Conservation (phyloP, 2,329 filamentous ascomycete genomes). For the Parasarocladium wereldwijsianum region DNA sequence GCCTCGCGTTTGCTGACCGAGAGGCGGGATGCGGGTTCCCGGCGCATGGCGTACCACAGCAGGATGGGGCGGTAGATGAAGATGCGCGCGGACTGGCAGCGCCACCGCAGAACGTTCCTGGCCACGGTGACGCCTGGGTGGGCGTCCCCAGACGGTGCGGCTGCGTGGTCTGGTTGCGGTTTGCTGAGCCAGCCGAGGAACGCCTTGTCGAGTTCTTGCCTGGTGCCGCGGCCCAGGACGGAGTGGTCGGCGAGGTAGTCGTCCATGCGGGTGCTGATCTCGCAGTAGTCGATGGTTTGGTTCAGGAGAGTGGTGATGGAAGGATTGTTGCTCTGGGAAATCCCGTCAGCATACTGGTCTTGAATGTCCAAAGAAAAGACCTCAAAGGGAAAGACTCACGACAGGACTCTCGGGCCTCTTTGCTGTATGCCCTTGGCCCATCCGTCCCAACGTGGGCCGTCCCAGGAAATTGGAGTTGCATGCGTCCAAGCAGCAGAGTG, state of each 20-base stretch:
- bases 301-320: background rate
- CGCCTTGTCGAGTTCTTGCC: conserved; percentile 1
- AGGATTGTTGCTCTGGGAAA: background rate
- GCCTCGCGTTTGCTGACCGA: conserved; percentile 1
- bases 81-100: conserved; percentile 1
- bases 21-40: background rate
- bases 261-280: conserved; percentile 1
- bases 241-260: conserved; percentile 1
- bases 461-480: conserved; percentile 2
- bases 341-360: background rate
- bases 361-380: background rate
- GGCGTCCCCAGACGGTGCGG: background rate
- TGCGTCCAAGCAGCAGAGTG: conserved; percentile 23
- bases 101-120: conserved; percentile 1
- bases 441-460: background rate
- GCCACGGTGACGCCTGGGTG: background rate
- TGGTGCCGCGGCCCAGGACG: background rate
- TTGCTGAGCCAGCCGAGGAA: conserved; percentile 1
- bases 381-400: background rate
- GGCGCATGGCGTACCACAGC: conserved; percentile 2
- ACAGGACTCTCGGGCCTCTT: background rate
- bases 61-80: conserved; percentile 3
- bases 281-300: conserved; percentile 2
- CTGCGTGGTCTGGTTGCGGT: background rate
- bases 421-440: conserved; percentile 1